Evolutionary conservation across 768 basidiomycete genomes (phyloP), one percentile per base, ranked within the genome.

Genomic region (Calocera cornea): DNA sequence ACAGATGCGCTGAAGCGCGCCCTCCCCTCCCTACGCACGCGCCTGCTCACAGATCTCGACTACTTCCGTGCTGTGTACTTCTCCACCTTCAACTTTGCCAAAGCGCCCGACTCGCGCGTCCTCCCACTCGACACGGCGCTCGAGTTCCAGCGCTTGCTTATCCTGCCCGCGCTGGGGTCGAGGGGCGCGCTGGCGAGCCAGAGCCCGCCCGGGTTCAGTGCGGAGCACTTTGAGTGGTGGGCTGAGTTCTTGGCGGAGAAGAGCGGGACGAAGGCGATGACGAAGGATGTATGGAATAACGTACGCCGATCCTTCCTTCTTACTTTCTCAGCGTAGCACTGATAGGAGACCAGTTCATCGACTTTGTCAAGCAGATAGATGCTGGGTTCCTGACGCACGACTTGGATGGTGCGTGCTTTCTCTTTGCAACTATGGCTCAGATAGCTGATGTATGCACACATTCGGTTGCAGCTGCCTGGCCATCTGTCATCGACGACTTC

Each of bases 201-300:
- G 27, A 71, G 47, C 7, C 76, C 75, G 29, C 80, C 77, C 10
- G 87, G 87, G 1, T 92, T 88, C 87, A 80, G 81, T 70, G 77
- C 79, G 63, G 81, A 84, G 69, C 83, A 88, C 73, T 83, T 81
- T 17, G 74, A 83, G 29, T 84, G 83, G 83, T 95, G 92, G 92
- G 84, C 87, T 72, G 85, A 87, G n/a, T 95, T 85, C 74, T 75
- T 94, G 74, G 14, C 36, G 36, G 77, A 74, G 34, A 78, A 82
- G 73, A 86, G 83, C 70, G 86, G 85, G 1, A 80, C 80, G 24
- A 88, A 88, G 73, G 91, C 90, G 2, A 82, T 95, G 34, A 92
- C 89, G 78, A 90, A 89, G 77, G 92, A 92, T 77, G 90, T 89
- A 19, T 93, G 91, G 92, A 76, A 81, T 65, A 92, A 93, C 90